Conservation (phyloP, 192 early-diverging fungal species). For the Gaertneriomyces sp. region DNA sequence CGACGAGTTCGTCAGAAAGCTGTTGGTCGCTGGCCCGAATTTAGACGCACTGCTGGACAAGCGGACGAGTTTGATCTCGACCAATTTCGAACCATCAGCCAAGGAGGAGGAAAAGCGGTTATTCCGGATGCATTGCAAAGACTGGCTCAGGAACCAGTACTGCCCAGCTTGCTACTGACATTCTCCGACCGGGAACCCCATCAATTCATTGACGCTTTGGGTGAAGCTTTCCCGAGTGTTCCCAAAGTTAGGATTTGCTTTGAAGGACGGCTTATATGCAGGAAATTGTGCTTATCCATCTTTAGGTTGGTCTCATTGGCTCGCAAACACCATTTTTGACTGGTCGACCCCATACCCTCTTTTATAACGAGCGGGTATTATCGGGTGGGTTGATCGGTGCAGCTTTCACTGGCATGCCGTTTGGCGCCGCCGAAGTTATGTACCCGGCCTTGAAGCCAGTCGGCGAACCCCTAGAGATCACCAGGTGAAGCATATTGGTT, state of each 20-base stretch:
- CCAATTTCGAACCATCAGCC: slow-evolving; percentile 12
- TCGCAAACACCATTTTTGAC: slow-evolving; percentile 39
- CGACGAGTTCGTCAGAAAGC: slow-evolving; percentile 18
- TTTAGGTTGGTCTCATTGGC: slow-evolving; percentile 31
- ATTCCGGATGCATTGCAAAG: slow-evolving; percentile 7
- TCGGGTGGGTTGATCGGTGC: slow-evolving; percentile 31
- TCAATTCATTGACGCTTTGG: slow-evolving; percentile 25
- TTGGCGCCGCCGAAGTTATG: not conserved
- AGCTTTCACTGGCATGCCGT: slow-evolving; percentile 6
- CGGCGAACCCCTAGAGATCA: slow-evolving; percentile 30
- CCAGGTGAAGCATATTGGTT: slow-evolving; percentile 9
- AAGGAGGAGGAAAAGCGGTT: slow-evolving; percentile 14
- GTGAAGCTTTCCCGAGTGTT: slow-evolving; percentile 14
- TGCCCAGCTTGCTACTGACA: slow-evolving; percentile 11
- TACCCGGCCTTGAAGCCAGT: slow-evolving; percentile 14
- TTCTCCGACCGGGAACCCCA: slow-evolving; percentile 39
- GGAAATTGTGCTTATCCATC: not conserved
- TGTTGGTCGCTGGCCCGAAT: slow-evolving; percentile 29
- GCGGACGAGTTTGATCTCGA: slow-evolving; percentile 20
- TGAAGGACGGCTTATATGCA: no score
- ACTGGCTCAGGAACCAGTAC: not conserved
- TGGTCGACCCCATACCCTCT: slow-evolving; percentile 32
- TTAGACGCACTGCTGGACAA: not conserved
- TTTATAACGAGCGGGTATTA: slow-evolving; percentile 29
- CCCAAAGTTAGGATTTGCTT: slow-evolving; percentile 17